Percentiles rank a stretch among this genome's conserved stretches.
Conservation (phyloP, 2,329 filamentous ascomycete species). For the Penicillium sp. region DNA sequence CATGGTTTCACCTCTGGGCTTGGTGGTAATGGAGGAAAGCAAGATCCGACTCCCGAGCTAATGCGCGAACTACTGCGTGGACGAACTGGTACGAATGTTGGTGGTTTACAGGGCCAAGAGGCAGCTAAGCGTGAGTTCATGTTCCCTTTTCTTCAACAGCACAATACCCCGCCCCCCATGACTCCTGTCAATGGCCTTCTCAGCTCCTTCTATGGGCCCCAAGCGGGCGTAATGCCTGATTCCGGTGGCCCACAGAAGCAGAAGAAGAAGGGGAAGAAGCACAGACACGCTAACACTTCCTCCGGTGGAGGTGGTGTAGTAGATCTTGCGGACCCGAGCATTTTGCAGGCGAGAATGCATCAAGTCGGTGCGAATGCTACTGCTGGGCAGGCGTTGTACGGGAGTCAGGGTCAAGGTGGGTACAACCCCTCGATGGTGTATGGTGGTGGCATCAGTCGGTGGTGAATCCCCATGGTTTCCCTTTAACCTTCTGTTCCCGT, state of each 20-base stretch:
- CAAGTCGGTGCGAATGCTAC: constrained; percentile 72
- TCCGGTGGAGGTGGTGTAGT: constrained; percentile 99
- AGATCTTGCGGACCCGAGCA: constrained; percentile 99
- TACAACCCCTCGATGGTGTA: constrained; percentile 86
- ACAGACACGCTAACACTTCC: constrained; percentile 99
- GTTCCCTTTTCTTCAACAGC: constrained; percentile 87
- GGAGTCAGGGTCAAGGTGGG: constrained; percentile 86
- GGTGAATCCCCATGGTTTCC: constrained; percentile 49
- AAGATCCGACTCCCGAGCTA: constrained; percentile 72
- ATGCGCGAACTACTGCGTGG: constrained; percentile 79
- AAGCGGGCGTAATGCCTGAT: constrained; percentile 85
- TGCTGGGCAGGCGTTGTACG: constrained; percentile 84
- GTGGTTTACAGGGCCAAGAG: constrained; percentile 73
- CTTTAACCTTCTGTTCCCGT: constrained; percentile 23
- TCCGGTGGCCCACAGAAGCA: constrained; percentile 79
- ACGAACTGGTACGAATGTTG: constrained; percentile 58
- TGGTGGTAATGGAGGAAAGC: constrained; percentile 60
- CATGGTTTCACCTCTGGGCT: constrained; percentile 78
- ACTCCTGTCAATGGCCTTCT: constrained; percentile 88
- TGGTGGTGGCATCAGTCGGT: constrained; percentile 65
- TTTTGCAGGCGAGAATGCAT: constrained; percentile 96
- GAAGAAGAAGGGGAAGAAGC: constrained; percentile 99
- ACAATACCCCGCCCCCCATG: constrained; percentile 85
- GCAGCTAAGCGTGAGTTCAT: constrained; percentile 97
- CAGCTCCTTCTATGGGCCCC: constrained; percentile 85